Conservation (phyloP, 345 rosid species). For the Luvunga scandens region DNA sequence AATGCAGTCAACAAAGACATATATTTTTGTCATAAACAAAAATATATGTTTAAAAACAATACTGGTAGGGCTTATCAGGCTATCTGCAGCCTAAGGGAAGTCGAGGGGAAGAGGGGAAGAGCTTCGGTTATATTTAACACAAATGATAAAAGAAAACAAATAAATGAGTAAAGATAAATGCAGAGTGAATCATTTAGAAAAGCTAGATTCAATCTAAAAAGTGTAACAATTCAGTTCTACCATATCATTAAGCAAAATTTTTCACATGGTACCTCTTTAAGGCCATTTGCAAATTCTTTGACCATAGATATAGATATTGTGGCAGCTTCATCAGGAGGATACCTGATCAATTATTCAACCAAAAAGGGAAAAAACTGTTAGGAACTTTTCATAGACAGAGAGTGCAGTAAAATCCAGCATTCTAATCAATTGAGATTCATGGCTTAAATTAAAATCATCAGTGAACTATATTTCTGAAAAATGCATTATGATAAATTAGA, state of each 20-base stretch:
- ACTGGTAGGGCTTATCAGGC: background rate
- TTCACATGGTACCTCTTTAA: constrained; percentile 65
- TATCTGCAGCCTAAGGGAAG: background rate
- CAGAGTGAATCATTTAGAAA: background rate
- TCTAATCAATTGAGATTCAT: background rate
- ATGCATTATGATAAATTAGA: background rate
- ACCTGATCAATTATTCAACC: constrained; percentile 32
- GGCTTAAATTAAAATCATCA: background rate
- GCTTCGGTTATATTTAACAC: background rate
- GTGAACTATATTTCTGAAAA: background rate
- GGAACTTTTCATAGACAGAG: background rate
- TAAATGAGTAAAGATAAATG: background rate
- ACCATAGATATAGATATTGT: constrained; percentile 61
- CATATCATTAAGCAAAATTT: background rate
- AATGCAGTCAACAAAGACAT: background rate
- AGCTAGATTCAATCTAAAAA: background rate
- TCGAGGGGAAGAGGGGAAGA: background rate
- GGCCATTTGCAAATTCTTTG: constrained; percentile 56
- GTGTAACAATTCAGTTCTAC: background rate
- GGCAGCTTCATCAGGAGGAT: constrained; percentile 90
- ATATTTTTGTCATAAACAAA: background rate
- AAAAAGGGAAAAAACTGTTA: background rate
- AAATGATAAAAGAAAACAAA: background rate
- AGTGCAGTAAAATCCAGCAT: background rate
- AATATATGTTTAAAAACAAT: background rate